Conservation (phyloP, 108 stramenopile genomes). For the Fragilaria radians region DNA sequence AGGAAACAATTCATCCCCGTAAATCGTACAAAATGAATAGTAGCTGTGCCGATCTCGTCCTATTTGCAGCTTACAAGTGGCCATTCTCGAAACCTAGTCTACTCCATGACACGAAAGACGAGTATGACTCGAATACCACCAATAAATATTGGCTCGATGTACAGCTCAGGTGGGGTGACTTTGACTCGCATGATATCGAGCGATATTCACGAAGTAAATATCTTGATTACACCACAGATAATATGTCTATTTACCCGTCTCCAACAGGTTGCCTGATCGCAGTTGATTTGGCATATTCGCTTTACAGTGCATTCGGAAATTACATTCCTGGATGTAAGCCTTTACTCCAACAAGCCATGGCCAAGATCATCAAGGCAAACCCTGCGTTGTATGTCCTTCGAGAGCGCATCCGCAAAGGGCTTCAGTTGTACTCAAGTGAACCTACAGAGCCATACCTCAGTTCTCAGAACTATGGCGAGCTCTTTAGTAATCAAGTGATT, state of each 20-base stretch:
- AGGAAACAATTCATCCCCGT: slow-evolving; percentile 99
- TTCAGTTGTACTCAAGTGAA: slow-evolving; percentile 98
- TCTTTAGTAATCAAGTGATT: slow-evolving; percentile 97
- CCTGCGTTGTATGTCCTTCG: slow-evolving; percentile 99
- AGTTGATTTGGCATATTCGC: slow-evolving; percentile 96
- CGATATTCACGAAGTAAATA: slow-evolving; percentile 96
- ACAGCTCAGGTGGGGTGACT: slow-evolving; percentile 99
- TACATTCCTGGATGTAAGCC: slow-evolving; percentile 99
- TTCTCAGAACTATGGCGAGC: slow-evolving; percentile 98
- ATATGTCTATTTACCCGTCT: slow-evolving; percentile 99
- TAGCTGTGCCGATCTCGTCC: slow-evolving; percentile 96
- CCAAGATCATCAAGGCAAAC: slow-evolving; percentile 99
- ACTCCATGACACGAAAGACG: slow-evolving; percentile 95
- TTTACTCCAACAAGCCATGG: slow-evolving; percentile 97
- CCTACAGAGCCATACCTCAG: slow-evolving; percentile 99
- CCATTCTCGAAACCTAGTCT: slow-evolving; percentile 95
- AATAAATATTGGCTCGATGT: slow-evolving; percentile 99
- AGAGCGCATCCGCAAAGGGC: slow-evolving; percentile 98
- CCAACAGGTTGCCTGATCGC: slow-evolving; percentile 95
- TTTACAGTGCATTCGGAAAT: slow-evolving; percentile 96
- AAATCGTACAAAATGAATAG: slow-evolving; percentile 99
- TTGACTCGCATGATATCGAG: slow-evolving; percentile 99
- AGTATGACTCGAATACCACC: slow-evolving; percentile 92
- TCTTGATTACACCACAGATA: slow-evolving; percentile 99
- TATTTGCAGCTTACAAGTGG: slow-evolving; percentile 99